Base-by-base conservation (phyloP, 2,329 filamentous ascomycete genomes). In the Rhexocercosporidium sp. region DNA sequence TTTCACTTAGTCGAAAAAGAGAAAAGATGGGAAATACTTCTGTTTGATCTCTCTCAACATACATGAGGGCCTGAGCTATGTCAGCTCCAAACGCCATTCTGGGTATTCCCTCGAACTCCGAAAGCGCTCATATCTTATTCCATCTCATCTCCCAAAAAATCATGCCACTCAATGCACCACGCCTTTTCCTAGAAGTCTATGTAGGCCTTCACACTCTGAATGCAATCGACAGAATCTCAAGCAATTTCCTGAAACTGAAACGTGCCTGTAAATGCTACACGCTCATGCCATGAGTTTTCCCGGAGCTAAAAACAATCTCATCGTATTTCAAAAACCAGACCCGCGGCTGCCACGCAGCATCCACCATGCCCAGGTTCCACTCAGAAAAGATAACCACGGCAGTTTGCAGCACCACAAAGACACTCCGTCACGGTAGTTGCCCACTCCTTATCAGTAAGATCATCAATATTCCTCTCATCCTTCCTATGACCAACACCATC, bases 401-500 rank as follows among this genome's bases (percentile, higher is more conserved):
- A 65, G 3, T 65, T 65, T 2, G 25, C 11, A 11, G 62, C 46
- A 53, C 62, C 62, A 51, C 62, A 65, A 16, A 65, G 22, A 34
- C 62, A 65, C 54, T 31, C 25, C 4, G 62, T 64, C 39, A 46
- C 7, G 31, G 11, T 27, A 34, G 22, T 41, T 8, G 22, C 25
- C 39, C 39, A 12, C 22, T 46, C 57, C 16, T 44, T 20, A 7
- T 27, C 39, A 16, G 39, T 60, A 16, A 60, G 27, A 31, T 37
- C 31, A 34, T n/a, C 8, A n/a, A 59, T 34, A 29, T 41, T 46
- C 22, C 46, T 27, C 70, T 78, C 5, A 83, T 85, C 86, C 88
- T 89, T 66, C 86, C 82, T 68, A 81, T 78, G 85, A 47, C 85
- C 85, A 27, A 87, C 83, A 9, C 88, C 88, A 71, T 92, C 90